phyloP scores from a whole-genome alignment of 1,284 basidiomycete species.

The Leccinum solheimii region DNA sequence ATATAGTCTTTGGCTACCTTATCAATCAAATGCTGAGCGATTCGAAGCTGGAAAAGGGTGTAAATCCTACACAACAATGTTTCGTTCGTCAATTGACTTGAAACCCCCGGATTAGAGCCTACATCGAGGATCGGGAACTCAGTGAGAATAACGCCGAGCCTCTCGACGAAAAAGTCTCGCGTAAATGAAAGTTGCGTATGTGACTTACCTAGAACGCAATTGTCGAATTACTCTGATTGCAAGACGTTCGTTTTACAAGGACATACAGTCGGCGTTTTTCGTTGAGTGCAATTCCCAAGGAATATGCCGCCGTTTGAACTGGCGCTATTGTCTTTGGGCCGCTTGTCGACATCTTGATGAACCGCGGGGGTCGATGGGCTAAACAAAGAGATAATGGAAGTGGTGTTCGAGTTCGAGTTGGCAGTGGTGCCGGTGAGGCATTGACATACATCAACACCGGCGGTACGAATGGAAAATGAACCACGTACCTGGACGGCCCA shows the following conservation, averaged over 20 bases:
- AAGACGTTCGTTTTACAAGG: not conserved
- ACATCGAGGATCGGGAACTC: slow-evolving; percentile 97
- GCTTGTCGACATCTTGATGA: slow-evolving; percentile 72
- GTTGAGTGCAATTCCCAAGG: slow-evolving; percentile 14
- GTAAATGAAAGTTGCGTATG: slow-evolving; percentile 97
- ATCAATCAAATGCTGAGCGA: slow-evolving; percentile 90
- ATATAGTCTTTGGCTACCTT: slow-evolving; percentile 96
- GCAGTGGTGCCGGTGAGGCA: not conserved
- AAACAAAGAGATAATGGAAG: slow-evolving; percentile 5
- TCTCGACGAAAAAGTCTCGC: slow-evolving; percentile 97
- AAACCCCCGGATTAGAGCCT: slow-evolving; percentile 29
- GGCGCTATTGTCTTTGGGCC: slow-evolving; percentile 62
- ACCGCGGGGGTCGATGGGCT: not conserved
- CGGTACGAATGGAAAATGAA: too few relatives aligned
- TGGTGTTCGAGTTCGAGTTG: too few relatives aligned
- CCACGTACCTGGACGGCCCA: too few relatives aligned
- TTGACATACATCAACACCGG: not conserved
- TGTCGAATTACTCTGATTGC: slow-evolving; percentile 2
- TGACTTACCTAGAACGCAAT: slow-evolving; percentile 68
- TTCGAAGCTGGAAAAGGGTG: slow-evolving; percentile 96
- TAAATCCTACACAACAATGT: slow-evolving; percentile 63
- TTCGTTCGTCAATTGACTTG: not conserved
- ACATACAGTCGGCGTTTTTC: slow-evolving; percentile 93
- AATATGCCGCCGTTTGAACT: too few relatives aligned
- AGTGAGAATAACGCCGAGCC: slow-evolving; percentile 88